phyloP scores from a whole-genome alignment of 2,329 filamentous ascomycete species.

The Dothideomycetes sp. region DNA sequence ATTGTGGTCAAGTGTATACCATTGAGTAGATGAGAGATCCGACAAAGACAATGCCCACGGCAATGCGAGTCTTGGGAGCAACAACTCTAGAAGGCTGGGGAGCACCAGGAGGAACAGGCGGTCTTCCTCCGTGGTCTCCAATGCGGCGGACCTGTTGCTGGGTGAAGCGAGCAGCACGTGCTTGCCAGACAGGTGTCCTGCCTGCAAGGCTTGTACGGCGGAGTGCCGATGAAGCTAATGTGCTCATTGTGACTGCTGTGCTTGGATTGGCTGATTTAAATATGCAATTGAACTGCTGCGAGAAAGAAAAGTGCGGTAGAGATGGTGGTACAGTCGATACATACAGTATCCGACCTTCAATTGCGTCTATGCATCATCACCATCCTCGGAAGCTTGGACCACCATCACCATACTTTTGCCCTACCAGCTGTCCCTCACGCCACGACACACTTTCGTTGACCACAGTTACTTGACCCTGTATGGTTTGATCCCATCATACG shows the following conservation, averaged over 20 bases:
- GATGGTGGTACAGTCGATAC: too few species aligned
- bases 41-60: slow-evolving; percentile 42
- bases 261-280: too few species aligned
- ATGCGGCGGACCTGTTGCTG: slow-evolving; percentile 9
- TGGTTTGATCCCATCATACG: too few species aligned
- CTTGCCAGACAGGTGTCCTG: slow-evolving; percentile 7
- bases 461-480: too few species aligned
- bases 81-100: slow-evolving; percentile 20
- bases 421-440: too few species aligned
- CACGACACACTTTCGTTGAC: too few species aligned
- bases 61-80: slow-evolving; percentile 35
- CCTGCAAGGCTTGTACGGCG: slow-evolving; percentile 10
- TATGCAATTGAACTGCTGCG: too few species aligned
- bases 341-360: too few species aligned
- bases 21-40: slow-evolving; percentile 50
- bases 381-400: too few species aligned
- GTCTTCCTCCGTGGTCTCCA: slow-evolving; percentile 12
- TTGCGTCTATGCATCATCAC: too few species aligned
- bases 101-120: slow-evolving; percentile 11
- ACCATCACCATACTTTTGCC: too few species aligned
- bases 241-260: slow-evolving; percentile 6
- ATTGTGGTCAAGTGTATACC: slow-evolving; percentile 32
- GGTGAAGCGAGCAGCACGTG: slow-evolving; percentile 5
- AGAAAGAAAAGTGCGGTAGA: too few species aligned
- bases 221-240: slow-evolving; percentile 9